A percentile compares a stretch with the other conserved stretches of the same genome.
Evolutionary conservation across 1,284 basidiomycete genomes (phyloP).

Genomic region (Gymnopus androsaceus): DNA sequence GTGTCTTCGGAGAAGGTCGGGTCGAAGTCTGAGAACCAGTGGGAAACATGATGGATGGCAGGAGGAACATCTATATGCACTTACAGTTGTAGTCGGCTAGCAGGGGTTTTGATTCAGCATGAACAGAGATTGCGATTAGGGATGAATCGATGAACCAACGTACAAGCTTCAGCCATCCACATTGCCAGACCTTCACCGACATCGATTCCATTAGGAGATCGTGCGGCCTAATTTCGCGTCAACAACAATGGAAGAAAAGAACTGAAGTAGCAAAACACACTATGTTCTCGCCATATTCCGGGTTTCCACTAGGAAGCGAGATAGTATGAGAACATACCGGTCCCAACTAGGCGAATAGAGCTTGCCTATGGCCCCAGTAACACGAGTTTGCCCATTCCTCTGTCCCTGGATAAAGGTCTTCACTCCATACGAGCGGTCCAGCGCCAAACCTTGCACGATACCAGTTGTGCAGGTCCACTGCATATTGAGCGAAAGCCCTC

Average conservation of each 20-base stretch:
- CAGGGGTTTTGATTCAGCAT: neutral
- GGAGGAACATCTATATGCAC: neutral
- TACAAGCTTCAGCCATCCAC: constrained; percentile 18
- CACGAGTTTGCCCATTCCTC: no score
- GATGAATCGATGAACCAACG: neutral
- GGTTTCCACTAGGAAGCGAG: no score
- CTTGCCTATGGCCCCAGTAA: no score
- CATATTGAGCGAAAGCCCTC: no score
- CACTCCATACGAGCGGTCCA: no score
- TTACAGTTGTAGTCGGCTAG: constrained; percentile 11
- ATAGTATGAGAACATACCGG: no score
- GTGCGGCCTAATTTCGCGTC: neutral
- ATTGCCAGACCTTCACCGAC: neutral
- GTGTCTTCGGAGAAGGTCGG: constrained; percentile 26
- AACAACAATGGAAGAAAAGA: neutral
- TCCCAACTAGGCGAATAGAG: no score
- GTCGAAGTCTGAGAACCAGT: constrained; percentile 20
- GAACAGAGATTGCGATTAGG: neutral
- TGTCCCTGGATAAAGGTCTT: no score
- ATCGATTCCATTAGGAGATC: neutral
- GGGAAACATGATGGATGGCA: neutral
- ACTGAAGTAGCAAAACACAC: no score
- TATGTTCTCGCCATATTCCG: no score
- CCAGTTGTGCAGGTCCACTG: no score
- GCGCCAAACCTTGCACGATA: no score